phyloP scores from a whole-genome alignment of 495 filamentous ascomycete species.

The Aspergillus conjunctus region DNA sequence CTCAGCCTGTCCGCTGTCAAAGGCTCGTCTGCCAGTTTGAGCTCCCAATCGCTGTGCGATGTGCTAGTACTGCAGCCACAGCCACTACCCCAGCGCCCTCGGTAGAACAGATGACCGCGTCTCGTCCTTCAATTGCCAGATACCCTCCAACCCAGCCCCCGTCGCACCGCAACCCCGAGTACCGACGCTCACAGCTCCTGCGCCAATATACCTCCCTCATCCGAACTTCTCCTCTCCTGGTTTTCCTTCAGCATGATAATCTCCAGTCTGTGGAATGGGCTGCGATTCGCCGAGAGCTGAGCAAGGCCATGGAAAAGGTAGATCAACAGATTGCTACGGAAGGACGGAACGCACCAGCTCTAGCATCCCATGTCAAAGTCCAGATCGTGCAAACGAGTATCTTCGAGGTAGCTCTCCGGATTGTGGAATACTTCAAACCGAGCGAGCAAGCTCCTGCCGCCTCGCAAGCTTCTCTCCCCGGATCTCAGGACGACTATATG shows the following conservation, averaged over 20 bases:
- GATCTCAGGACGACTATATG: slow-evolving; percentile 47
- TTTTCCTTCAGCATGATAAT: slow-evolving; percentile 98
- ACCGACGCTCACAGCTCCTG: slow-evolving; percentile 92
- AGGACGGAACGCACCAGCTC: slow-evolving; percentile 41
- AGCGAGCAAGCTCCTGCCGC: slow-evolving; percentile 45
- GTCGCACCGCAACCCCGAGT: slow-evolving; percentile 80
- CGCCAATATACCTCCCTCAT: slow-evolving; percentile 92
- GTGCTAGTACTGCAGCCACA: slow-evolving; percentile 41
- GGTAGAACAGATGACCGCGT: slow-evolving; percentile 55
- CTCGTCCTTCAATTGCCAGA: slow-evolving; percentile 53
- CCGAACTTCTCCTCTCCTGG: slow-evolving; percentile 81
- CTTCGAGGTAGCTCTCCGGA: slow-evolving; percentile 77
- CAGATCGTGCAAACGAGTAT: slow-evolving; percentile 87
- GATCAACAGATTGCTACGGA: slow-evolving; percentile 57
- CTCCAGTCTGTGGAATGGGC: slow-evolving; percentile 85
- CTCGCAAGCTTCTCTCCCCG: slow-evolving; percentile 35
- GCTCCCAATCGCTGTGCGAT: slow-evolving; percentile 32
- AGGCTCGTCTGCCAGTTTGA: slow-evolving; percentile 41
- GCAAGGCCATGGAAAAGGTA: slow-evolving; percentile 65
- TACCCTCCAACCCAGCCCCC: slow-evolving; percentile 79
- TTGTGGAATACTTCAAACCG: slow-evolving; percentile 85
- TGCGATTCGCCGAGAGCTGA: slow-evolving; percentile 80
- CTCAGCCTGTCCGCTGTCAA: slow-evolving; percentile 38
- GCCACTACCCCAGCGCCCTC: slow-evolving; percentile 53
- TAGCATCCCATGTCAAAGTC: slow-evolving; percentile 65